Conservation (phyloP, 108 stramenopile species). For the Schizochytrium sp. region DNA sequence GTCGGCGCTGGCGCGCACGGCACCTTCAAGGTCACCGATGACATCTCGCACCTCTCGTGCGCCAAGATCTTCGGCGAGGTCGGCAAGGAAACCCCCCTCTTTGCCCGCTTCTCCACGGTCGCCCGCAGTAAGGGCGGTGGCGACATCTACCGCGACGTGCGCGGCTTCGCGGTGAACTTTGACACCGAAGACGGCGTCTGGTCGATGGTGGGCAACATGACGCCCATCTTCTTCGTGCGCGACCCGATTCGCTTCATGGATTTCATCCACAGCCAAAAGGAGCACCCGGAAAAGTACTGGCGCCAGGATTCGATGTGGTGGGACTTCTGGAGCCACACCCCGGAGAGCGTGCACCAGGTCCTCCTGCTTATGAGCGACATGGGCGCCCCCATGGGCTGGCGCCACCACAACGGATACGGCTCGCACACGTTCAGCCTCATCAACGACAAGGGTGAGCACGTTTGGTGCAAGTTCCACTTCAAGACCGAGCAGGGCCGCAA, state of each 20-base stretch:
- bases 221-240: slow-evolving; percentile 63
- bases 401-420: slow-evolving; percentile 62
- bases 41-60: slow-evolving; percentile 30
- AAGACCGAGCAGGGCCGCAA: slow-evolving; percentile 64
- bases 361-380: slow-evolving; percentile 53
- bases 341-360: slow-evolving; percentile 57
- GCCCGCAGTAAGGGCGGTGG: slow-evolving; percentile 56
- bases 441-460: slow-evolving; percentile 44
- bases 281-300: slow-evolving; percentile 56
- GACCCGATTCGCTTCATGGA: slow-evolving; percentile 60
- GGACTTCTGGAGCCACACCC: slow-evolving; percentile 62
- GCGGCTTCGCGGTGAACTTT: slow-evolving; percentile 63
- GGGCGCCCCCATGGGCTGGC: slow-evolving; percentile 52
- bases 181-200: slow-evolving; percentile 63
- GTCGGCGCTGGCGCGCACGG: slow-evolving; percentile 62
- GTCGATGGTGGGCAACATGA: slow-evolving; percentile 65
- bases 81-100: slow-evolving; percentile 52
- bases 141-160: slow-evolving; percentile 58
- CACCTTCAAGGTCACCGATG: slow-evolving; percentile 51
- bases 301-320: slow-evolving; percentile 57
- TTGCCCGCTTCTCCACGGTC: slow-evolving; percentile 57
- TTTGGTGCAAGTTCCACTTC: slow-evolving; percentile 64
- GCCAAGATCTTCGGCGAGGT: slow-evolving; percentile 50
- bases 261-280: slow-evolving; percentile 67
- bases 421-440: slow-evolving; percentile 62